Conservation (phyloP, 306 rosid genomes). For the Oemleria cerasiformis region DNA sequence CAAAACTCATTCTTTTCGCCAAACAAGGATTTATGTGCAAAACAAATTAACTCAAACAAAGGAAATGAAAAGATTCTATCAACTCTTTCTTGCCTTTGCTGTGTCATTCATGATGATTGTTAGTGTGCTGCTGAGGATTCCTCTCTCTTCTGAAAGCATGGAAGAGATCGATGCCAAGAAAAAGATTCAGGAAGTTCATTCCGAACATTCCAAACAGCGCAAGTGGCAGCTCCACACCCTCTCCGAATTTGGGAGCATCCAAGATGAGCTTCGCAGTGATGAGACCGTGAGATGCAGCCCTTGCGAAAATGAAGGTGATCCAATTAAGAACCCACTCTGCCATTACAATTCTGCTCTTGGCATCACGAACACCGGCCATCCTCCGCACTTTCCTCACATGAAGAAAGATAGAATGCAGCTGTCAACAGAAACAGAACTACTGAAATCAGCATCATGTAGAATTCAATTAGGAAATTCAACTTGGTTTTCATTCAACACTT, state of each 20-base stretch:
- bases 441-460: constrained; percentile 14
- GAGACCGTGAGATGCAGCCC: constrained; percentile 62
- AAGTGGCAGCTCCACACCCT: constrained; percentile 81
- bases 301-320: constrained; percentile 63
- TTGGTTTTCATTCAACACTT: no score
- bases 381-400: constrained; percentile 75
- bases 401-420: constrained; percentile 87
- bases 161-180: constrained; percentile 82
- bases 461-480: background rate
- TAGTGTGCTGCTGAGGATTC: constrained; percentile 27
- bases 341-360: constrained; percentile 45
- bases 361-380: constrained; percentile 70
- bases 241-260: constrained; percentile 70
- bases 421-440: constrained; percentile 33
- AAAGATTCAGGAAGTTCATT: constrained; percentile 76
- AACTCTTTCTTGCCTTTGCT: constrained; percentile 10
- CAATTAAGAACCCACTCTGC: constrained; percentile 89
- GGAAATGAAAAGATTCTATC: background rate
- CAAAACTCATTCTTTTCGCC: background rate
- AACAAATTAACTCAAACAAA: constrained; percentile 20
- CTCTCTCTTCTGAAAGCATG: constrained; percentile 68
- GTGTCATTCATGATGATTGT: constrained; percentile 41
- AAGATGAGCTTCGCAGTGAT: constrained; percentile 70
- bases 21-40: background rate
- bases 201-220: constrained; percentile 88